These are phyloP conservation scores for Trametes coccinea DNA, from an alignment of 768 basidiomycete species.

Conservation along the genomic window DNA sequence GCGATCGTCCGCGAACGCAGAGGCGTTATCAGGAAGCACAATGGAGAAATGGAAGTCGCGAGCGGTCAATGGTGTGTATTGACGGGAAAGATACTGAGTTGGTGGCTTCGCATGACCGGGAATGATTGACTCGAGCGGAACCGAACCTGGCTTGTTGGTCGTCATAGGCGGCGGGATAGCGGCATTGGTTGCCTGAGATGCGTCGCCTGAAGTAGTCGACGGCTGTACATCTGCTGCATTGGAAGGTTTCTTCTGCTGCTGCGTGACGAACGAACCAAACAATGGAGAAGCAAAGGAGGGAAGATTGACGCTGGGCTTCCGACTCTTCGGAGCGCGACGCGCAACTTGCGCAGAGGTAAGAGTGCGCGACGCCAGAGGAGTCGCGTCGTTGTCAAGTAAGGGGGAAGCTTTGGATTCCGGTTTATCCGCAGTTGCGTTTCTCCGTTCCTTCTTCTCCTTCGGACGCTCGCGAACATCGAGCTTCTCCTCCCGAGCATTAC, in stretches of 20 bases:
- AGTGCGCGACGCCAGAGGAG: slow-evolving; percentile 34
- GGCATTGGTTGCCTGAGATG: slow-evolving; percentile 12
- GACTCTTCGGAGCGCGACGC: slow-evolving; percentile 15
- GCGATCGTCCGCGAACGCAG: slow-evolving; percentile 50
- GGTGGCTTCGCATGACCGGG: slow-evolving; percentile 79
- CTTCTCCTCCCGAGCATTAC: slow-evolving; percentile 64
- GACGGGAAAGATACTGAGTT: slow-evolving; percentile 77
- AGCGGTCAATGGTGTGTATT: slow-evolving; percentile 71
- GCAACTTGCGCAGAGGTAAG: slow-evolving; percentile 16
- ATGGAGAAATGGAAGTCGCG: slow-evolving; percentile 75
- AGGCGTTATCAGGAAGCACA: slow-evolving; percentile 57
- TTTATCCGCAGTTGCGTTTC: slow-evolving; percentile 13
- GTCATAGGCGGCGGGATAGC: slow-evolving; percentile 26
- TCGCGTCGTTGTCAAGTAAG: slow-evolving; percentile 40
- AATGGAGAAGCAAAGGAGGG: slow-evolving; percentile 52
- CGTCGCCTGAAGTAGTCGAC: not conserved
- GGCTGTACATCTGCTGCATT: not conserved
- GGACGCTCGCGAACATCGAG: slow-evolving; percentile 49
- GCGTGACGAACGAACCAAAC: slow-evolving; percentile 58
- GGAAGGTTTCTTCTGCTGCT: slow-evolving; percentile 45
- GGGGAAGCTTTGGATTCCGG: slow-evolving; percentile 3
- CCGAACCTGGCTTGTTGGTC: slow-evolving; percentile 39
- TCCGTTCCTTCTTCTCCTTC: slow-evolving; percentile 45
- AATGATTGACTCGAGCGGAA: slow-evolving; percentile 81
- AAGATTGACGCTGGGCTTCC: slow-evolving; percentile 28